Conservation (phyloP, 805 yeast species). For the Priceomyces carsonii region DNA sequence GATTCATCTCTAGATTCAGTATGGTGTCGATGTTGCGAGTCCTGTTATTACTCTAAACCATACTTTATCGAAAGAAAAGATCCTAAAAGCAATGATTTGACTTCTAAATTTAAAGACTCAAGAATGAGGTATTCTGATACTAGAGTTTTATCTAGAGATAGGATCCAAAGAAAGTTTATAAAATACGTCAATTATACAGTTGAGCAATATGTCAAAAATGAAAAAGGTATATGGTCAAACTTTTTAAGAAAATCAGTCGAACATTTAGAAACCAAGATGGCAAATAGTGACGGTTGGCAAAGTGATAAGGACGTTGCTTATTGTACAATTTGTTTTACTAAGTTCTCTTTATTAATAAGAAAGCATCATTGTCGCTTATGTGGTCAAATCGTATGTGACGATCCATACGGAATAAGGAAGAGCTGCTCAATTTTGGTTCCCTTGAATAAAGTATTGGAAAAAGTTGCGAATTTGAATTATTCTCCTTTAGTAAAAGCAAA, state of each 20-base stretch:
- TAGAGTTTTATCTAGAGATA: constrained; percentile 52
- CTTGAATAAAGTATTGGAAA: constrained; percentile 38
- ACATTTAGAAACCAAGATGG: constrained; percentile 23
- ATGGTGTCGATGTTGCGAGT: constrained; percentile 72
- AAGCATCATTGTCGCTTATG: constrained; percentile 93
- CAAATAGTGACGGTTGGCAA: constrained; percentile 65
- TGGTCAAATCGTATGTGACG: constrained; percentile 81
- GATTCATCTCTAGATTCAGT: constrained; percentile 41
- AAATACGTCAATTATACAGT: constrained; percentile 38
- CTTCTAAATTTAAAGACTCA: constrained; percentile 36
- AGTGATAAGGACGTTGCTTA: constrained; percentile 36
- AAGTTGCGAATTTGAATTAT: constrained; percentile 38
- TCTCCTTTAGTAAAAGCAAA: constrained; percentile 21
- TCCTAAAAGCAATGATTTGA: constrained; percentile 38
- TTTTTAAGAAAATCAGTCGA: background rate
- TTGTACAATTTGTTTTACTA: constrained; percentile 65
- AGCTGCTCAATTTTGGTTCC: constrained; percentile 76
- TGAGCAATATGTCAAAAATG: constrained; percentile 13
- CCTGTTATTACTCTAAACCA: constrained; percentile 58
- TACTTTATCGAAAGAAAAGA: constrained; percentile 41
- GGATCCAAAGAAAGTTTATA: constrained; percentile 60
- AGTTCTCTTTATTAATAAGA: constrained; percentile 59
- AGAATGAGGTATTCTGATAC: constrained; percentile 50
- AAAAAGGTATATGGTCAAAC: constrained; percentile 3
- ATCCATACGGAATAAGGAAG: constrained; percentile 40